A percentile compares a stretch with the other conserved stretches of the same genome.
phyloP scores from a whole-genome alignment of 352 stramenopile species.

The Thalassiosira mediterranea region DNA sequence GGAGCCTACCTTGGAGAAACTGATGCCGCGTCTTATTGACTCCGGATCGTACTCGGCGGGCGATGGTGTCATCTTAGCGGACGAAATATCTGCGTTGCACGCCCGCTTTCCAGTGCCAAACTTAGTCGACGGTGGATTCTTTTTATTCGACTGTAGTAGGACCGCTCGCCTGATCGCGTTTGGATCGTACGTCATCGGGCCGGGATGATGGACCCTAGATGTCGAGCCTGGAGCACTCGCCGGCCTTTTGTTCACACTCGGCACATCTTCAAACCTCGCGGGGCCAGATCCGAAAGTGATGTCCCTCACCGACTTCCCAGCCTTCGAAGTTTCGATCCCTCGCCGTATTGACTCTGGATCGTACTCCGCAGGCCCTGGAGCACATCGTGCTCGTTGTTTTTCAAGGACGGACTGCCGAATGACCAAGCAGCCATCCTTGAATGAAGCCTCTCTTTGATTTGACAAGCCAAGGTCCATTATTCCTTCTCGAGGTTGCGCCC shows the following conservation, averaged over 20 bases:
- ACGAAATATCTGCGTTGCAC: constrained; percentile 32
- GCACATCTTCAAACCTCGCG: constrained; percentile 47
- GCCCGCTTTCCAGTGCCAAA: constrained; percentile 50
- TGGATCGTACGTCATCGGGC: constrained; percentile 50
- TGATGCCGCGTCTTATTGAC: constrained; percentile 42
- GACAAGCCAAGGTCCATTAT: constrained; percentile 38
- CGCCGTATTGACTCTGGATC: constrained; percentile 33
- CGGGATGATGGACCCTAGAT: constrained; percentile 27
- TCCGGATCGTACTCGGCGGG: constrained; percentile 60
- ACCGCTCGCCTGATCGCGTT: constrained; percentile 46
- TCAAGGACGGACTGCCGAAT: constrained; percentile 45
- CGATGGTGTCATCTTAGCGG: constrained; percentile 32
- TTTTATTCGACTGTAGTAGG: constrained; percentile 38
- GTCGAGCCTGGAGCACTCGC: constrained; percentile 1
- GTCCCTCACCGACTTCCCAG: constrained; percentile 26
- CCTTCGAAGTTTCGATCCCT: constrained; percentile 30
- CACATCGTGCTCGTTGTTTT: constrained; percentile 23
- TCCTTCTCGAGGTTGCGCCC: neutral
- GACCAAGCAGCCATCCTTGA: constrained; percentile 53
- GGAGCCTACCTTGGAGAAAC: constrained; percentile 36
- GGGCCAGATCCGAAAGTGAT: constrained; percentile 57
- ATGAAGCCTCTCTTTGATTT: constrained; percentile 53
- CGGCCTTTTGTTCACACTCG: constrained; percentile 13
- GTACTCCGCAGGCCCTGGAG: constrained; percentile 56
- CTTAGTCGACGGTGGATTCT: constrained; percentile 43